These are phyloP conservation scores for Eleusine coracana DNA, from an alignment of 176 grass and related monocot species.

Conservation along the genomic window DNA sequence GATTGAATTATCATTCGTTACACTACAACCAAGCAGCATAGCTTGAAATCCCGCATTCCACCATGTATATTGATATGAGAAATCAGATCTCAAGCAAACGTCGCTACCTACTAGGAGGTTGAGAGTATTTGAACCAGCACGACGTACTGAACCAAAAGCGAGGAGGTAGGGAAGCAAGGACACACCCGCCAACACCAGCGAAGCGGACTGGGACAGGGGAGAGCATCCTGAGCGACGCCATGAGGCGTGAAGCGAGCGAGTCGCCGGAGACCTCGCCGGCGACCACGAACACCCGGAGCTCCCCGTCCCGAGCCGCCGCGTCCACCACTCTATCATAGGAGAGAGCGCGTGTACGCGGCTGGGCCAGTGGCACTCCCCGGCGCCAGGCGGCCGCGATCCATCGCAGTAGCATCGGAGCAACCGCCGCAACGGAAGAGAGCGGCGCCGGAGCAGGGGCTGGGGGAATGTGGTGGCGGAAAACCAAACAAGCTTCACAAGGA, in stretches of 20 bases:
- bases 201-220: slow-evolving; percentile 78
- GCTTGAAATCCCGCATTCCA: neutral
- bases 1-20: slow-evolving; percentile 13
- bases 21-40: neutral
- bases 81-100: neutral
- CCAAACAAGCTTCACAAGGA: neutral
- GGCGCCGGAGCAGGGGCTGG: slow-evolving; percentile 15
- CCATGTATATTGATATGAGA: neutral
- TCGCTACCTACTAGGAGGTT: neutral
- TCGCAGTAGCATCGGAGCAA: slow-evolving; percentile 36
- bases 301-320: slow-evolving; percentile 69
- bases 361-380: neutral
- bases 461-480: neutral
- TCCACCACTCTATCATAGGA: slow-evolving; percentile 50
- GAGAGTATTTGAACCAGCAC: neutral
- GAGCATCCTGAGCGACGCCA: slow-evolving; percentile 70
- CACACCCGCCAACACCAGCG: slow-evolving; percentile 83
- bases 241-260: slow-evolving; percentile 79
- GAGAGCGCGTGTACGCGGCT: slow-evolving; percentile 22
- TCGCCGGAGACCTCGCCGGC: slow-evolving; percentile 97
- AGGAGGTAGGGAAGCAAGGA: neutral
- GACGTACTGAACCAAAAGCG: slow-evolving; percentile 21
- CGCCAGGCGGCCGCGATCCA: slow-evolving; percentile 24
- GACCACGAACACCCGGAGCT: slow-evolving; percentile 86
- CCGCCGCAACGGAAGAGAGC: neutral